Evolutionary conservation across 805 yeast genomes (phyloP), one percentile per base, ranked within the genome.

Genomic region (Komagataella pseudopastoris): DNA sequence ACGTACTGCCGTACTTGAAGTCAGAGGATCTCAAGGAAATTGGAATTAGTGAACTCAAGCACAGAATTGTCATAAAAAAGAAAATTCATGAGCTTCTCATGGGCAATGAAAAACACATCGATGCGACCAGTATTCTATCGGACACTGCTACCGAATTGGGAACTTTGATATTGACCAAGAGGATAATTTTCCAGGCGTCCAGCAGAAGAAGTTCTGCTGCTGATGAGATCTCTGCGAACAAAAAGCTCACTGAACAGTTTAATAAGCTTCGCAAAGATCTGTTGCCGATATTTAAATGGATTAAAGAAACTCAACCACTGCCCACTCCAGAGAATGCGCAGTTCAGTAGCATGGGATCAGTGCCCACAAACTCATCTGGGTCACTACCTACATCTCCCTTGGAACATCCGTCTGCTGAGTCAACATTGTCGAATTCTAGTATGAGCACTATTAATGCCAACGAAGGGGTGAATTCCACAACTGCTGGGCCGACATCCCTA

Each of bases 1-100:
- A 84, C 30, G 72, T 85, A 3, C 67, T 91, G 50, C 80, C 87
- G 1, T 81, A 78, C 54, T 69, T 90, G 49, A 78, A 80, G 36
- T 77, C 85, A 10, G 78, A 76, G 6, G 93, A 88, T 60, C 75
- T 90, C 47, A 70, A 72, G 54, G 96, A 89, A 51, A 67, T 91
- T 60, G 95, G 90, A 2, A 73, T 85, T 1, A 52, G 54, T 5
- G 68, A 71, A 39, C 61, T 85, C 36, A 74, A 75, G 30, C 74
- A 76, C 17, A 71, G 96, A 23, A 69, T 90, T 3, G 62, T 64
- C 45, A 67, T 89, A 46, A 80, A 87, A 61, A 71, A 75, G 50
- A 75, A 78, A 24, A 75, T 88, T 8, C 39, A 45, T 75, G 79
- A 57, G 77, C 72, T 45, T 66, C 88, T 46, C 64, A 77, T 14